Base-by-base conservation (phyloP, 306 rosid species). In the Lathyrus oleraceus region DNA sequence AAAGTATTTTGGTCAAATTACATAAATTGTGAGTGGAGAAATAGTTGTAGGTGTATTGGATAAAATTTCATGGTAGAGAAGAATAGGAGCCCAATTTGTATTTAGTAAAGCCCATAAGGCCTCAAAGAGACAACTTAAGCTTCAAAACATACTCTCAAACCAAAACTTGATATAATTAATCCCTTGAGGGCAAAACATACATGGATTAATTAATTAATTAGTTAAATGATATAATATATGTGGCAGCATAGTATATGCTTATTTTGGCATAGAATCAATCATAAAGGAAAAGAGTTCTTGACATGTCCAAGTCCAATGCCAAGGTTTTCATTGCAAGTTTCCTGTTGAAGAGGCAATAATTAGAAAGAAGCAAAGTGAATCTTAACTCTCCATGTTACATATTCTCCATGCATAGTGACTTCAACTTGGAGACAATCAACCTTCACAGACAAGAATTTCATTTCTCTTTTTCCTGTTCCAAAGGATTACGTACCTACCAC, bases 381-480 rank as follows among this genome's bases (percentile, higher is more conserved):
- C 76, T 71, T 60, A 4, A 28, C 30, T 56, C 56, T 60, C 44
- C 65, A 42, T 56, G 21, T 52, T 16, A 63, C 61, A 69, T 81
- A 87, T 84, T 81, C 85, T 78, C 36, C 71, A 69, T 82, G 76
- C 86, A 65, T 43, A 57, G 52, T 82, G 60, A 88, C 97, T 84
- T 94, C 81, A 75, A 75, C 79, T 68, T 77, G 78, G 88, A 87
- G 96, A 61, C 72, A 87, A 81, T 78, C 85, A 82, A 84, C 79
- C 68, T 62, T 62, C 8, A 59, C 80, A 52, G 36, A 32, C 73
- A 86, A 77, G 82, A 63, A 65, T 82, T 72, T 69, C 5, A 52
- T 67, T 53, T 6, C 32, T 13, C 32, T 20, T 53, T 60, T 43
- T 67, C 65, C 71, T 54, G 9, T 64, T 69, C 48, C 77, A 67